phyloP scores from a whole-genome alignment of 202 grass and related monocot species.

The Digitaria exilis region DNA sequence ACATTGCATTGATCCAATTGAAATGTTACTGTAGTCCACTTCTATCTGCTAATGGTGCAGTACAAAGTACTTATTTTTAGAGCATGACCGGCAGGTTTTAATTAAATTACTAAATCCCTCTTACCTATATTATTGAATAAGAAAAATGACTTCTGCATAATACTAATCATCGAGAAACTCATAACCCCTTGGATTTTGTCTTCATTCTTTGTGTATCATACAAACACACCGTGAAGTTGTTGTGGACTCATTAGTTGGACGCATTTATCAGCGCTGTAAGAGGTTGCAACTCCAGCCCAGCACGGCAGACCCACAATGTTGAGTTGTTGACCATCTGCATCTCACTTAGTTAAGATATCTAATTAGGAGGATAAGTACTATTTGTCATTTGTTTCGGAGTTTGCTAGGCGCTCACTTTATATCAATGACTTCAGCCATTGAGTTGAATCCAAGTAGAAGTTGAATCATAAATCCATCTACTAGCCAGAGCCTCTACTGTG shows the following conservation, averaged over 20 bases:
- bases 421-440: neutral
- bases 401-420: neutral
- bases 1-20: too few relatives aligned
- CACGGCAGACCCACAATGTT: neutral
- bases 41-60: neutral
- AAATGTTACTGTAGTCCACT: neutral
- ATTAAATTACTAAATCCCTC: neutral
- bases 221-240: neutral
- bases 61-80: neutral
- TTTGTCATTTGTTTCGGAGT: neutral
- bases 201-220: neutral
- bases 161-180: neutral
- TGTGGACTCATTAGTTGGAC: neutral
- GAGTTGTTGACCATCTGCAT: neutral
- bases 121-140: neutral
- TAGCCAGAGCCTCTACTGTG: neutral
- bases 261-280: neutral
- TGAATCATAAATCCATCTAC: neutral
- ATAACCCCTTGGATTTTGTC: neutral
- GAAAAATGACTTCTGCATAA: neutral
- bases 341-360: neutral
- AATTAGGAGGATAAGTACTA: neutral
- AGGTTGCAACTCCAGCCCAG: neutral
- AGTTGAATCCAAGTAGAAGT: neutral
- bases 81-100: neutral